phyloP scores from a whole-genome alignment of 2,329 filamentous ascomycete species.

The Botrytis paeoniae region DNA sequence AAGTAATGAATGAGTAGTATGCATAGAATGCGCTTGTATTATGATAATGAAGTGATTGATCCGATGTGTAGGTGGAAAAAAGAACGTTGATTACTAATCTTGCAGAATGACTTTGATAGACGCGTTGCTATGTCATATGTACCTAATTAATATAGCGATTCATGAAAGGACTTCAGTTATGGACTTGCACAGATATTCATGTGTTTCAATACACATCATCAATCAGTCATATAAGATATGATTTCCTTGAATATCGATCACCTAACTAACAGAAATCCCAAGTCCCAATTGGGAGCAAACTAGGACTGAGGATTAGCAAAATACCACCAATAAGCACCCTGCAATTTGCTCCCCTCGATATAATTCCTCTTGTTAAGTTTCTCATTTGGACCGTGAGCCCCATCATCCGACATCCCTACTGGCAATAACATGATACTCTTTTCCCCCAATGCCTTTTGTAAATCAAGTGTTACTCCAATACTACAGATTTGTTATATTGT shows the following conservation, averaged over 20 bases:
- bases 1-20: neutral
- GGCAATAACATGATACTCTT: constrained; percentile 17
- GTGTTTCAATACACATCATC: neutral
- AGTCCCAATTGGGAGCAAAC: neutral
- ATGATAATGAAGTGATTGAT: neutral
- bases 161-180: neutral
- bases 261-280: neutral
- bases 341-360: constrained; percentile 10
- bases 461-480: constrained; percentile 9
- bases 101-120: neutral
- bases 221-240: neutral
- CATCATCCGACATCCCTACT: constrained; percentile 13
- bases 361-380: constrained; percentile 14
- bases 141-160: neutral
- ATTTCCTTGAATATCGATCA: neutral
- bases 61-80: neutral
- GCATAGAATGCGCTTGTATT: neutral
- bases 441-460: constrained; percentile 8
- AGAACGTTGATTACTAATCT: neutral
- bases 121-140: neutral
- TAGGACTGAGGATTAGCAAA: constrained; percentile 2
- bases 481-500: neutral
- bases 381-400: constrained; percentile 8
- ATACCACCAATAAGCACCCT: constrained; percentile 11
- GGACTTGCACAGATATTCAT: neutral